Percentiles rank a stretch among this genome's conserved stretches.
phyloP scores from a whole-genome alignment of 208 protist genomes.

The Acanthamoeba triangularis region DNA sequence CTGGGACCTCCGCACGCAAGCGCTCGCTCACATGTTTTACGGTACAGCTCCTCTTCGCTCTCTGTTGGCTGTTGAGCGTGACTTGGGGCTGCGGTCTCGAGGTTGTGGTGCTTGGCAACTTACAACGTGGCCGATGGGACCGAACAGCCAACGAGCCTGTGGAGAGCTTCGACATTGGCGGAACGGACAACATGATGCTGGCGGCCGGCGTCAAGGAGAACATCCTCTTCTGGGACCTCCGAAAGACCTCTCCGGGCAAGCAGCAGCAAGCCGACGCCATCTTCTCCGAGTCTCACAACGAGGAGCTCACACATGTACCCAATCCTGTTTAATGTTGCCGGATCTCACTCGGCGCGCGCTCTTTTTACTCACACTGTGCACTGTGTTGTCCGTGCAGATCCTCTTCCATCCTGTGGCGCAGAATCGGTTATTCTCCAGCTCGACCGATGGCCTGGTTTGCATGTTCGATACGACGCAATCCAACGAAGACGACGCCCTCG shows the following conservation, averaged over 20 bases:
- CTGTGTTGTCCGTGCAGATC: neutral
- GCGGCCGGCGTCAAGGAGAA: conserved; percentile 35
- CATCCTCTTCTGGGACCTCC: conserved; percentile 65
- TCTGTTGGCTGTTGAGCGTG: neutral
- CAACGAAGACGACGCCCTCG: conserved; percentile 31
- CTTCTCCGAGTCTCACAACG: conserved; percentile 38
- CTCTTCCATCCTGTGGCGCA: neutral
- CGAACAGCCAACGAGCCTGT: neutral
- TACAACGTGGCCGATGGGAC: no score
- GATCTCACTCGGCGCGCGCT: neutral
- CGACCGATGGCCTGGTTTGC: conserved; percentile 41
- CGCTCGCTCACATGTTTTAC: neutral
- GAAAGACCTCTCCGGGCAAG: conserved; percentile 32
- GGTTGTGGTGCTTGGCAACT: neutral
- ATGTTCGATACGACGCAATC: conserved; percentile 37
- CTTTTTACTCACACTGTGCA: neutral
- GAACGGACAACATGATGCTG: conserved; percentile 23
- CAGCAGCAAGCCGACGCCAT: conserved; percentile 1
- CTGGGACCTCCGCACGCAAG: conserved; percentile 52
- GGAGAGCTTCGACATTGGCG: neutral
- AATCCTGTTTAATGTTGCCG: neutral
- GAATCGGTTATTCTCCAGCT: conserved; percentile 26
- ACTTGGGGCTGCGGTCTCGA: neutral
- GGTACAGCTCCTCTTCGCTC: neutral
- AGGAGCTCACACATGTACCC: conserved; percentile 35